Evolutionary conservation across 164 flowering plant species (phyloP).

Genomic region (Annona cherimola): DNA sequence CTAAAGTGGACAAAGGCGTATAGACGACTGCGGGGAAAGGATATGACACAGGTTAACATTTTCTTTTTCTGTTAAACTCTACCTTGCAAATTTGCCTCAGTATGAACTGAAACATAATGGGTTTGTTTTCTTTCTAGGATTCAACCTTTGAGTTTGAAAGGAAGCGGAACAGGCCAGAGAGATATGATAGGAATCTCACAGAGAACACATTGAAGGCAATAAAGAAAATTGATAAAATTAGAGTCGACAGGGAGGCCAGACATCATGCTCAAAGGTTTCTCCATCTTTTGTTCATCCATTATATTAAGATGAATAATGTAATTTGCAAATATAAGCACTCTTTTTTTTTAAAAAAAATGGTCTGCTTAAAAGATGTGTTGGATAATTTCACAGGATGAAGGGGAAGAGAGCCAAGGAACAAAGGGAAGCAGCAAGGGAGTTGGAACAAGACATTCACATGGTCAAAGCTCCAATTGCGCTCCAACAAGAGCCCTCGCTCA

Average conservation of each 20-base stretch:
- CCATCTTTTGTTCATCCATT: background rate
- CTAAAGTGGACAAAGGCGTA: conserved; percentile 96
- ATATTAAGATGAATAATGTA: background rate
- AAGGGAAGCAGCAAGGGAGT: conserved; percentile 31
- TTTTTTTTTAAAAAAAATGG: background rate
- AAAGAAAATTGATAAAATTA: conserved; percentile 21
- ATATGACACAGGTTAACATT: conserved; percentile 68
- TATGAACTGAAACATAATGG: background rate
- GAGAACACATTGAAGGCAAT: conserved; percentile 28
- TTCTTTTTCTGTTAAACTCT: background rate
- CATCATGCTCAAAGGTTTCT: conserved; percentile 16
- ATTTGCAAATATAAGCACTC: background rate
- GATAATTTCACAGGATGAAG: conserved; percentile 16
- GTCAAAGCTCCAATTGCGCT: conserved; percentile 50
- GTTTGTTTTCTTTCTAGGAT: conserved; percentile 17
- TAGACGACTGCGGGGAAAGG: conserved; percentile 79
- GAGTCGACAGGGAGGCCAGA: conserved; percentile 15
- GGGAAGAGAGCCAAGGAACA: conserved; percentile 20
- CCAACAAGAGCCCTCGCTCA: conserved; percentile 36
- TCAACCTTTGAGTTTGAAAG: conserved; percentile 32
- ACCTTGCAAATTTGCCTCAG: background rate
- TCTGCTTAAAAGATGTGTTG: background rate
- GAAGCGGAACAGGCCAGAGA: conserved; percentile 30
- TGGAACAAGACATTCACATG: conserved; percentile 50
- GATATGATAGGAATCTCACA: conserved; percentile 20